Evolutionary conservation across 495 filamentous ascomycete genomes (phyloP).

Genomic region (Penicillium waksmanii): DNA sequence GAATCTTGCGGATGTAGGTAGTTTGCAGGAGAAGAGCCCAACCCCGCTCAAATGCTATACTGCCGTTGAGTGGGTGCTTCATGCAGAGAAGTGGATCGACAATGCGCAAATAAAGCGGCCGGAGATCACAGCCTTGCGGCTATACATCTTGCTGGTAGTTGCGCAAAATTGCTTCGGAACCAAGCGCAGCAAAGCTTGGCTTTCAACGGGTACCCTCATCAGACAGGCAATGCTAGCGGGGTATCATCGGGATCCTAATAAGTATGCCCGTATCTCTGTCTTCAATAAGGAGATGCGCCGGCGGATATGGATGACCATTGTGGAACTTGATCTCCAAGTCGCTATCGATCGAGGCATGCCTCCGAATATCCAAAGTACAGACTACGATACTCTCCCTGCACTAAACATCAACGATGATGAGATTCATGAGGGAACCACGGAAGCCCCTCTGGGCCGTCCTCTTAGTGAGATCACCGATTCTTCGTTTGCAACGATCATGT

Average conservation of each 20-base stretch:
- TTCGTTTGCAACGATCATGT: slow-evolving; percentile 40
- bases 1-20: slow-evolving; percentile 38
- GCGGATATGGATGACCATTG: slow-evolving; percentile 68
- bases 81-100: slow-evolving; percentile 65
- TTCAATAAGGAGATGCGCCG: slow-evolving; percentile 68
- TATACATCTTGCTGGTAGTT: slow-evolving; percentile 62
- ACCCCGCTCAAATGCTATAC: slow-evolving; percentile 48
- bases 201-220: slow-evolving; percentile 58
- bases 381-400: slow-evolving; percentile 61
- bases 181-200: slow-evolving; percentile 61
- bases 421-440: slow-evolving; percentile 39
- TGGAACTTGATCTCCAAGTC: slow-evolving; percentile 64
- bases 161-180: slow-evolving; percentile 59
- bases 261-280: slow-evolving; percentile 55
- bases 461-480: slow-evolving; percentile 41
- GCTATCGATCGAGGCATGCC: slow-evolving; percentile 63
- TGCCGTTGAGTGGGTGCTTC: slow-evolving; percentile 64
- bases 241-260: slow-evolving; percentile 58
- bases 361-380: slow-evolving; percentile 54
- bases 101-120: slow-evolving; percentile 58
- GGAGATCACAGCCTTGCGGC: slow-evolving; percentile 58
- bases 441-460: slow-evolving; percentile 36
- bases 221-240: slow-evolving; percentile 60
- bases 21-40: slow-evolving; percentile 54
- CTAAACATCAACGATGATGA: slow-evolving; percentile 55